These are phyloP conservation scores for Apophysomyces trapeziformis DNA, from an alignment of 371 early-diverging fungal genomes.

Conservation along the genomic window DNA sequence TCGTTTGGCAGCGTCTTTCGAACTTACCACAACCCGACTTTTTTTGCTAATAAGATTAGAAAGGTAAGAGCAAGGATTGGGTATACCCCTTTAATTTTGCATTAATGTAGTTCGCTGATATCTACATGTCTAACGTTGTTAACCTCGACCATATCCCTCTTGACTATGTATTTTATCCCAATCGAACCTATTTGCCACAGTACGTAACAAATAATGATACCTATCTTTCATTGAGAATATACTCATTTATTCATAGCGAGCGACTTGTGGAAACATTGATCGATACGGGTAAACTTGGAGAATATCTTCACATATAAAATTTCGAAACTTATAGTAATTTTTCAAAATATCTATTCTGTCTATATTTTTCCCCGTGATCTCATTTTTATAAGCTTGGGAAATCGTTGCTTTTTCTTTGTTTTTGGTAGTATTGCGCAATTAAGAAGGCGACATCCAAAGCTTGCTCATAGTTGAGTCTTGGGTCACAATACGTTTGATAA, in stretches of 20 bases:
- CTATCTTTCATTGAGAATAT: background rate
- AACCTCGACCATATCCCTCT: conserved; percentile 59
- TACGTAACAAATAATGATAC: conserved; percentile 32
- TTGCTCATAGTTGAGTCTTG: conserved; percentile 95
- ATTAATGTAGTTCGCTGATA: conserved; percentile 41
- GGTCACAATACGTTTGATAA: conserved; percentile 96
- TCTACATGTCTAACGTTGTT: conserved; percentile 63
- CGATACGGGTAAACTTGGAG: conserved; percentile 39
- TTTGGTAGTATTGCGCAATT: conserved; percentile 86
- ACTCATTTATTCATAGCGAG: conserved; percentile 31
- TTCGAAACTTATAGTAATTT: too few species aligned
- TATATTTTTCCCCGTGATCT: background rate
- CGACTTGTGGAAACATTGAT: conserved; percentile 49
- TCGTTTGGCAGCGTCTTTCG: conserved; percentile 73
- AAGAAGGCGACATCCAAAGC: conserved; percentile 94
- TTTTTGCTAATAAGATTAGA: conserved; percentile 68
- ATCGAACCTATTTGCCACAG: conserved; percentile 66
- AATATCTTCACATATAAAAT: background rate
- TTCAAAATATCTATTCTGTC: background rate
- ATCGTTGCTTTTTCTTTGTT: conserved; percentile 53
- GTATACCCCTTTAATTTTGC: background rate
- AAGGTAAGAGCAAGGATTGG: conserved; percentile 25
- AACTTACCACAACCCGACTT: conserved; percentile 66
- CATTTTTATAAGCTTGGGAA: conserved; percentile 39
- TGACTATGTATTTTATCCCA: conserved; percentile 70